Evolutionary conservation across 2,329 filamentous ascomycete genomes (phyloP), one percentile per base, ranked within the genome.

Genomic region (Fusarium neocosmosporiellum): DNA sequence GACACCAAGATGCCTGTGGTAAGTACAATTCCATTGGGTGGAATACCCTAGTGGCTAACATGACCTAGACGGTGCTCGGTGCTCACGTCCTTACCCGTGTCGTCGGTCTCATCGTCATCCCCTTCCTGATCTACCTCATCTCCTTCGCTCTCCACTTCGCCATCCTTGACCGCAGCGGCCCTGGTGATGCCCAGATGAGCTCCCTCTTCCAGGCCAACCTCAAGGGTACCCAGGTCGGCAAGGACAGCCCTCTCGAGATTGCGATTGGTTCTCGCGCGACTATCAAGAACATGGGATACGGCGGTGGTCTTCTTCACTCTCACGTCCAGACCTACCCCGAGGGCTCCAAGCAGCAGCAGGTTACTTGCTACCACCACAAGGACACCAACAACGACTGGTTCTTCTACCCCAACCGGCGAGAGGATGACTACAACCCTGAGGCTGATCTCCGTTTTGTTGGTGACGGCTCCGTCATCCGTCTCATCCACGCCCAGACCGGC

Each of bases 321-420:
- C 96, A 98, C 86, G 90, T 98, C 70, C 96, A 98, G 84, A 98
- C 95, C 10, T 98, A 94, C 81, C 96, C 96, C 0, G 95, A 98
- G 80, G 96, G 96, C 34, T 98, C 96, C 39, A 86, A 86, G 60
- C 96, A 99, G 84, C 97, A 99, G 83, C 96, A 99, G 82, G 92
- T 99, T 70, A 99, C 96, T 71, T 99, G 97, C 87, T 99, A 99
- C 84, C 96, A 99, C 84, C 96, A 99, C 88, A 99, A 99, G 83
- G 96, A 99, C 86, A 89, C 96, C 82, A 99, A 99, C 89, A 99
- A 99, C 82, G 96, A 99, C 82, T 99, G 96, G 96, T 98, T 97
- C 85, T 95, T 99, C 84, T 98, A 98, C 82, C 96, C 96, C 29
- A 98, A 96, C 85, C 94, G 97, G 71, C 84, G 87, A 62, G 90